Evolutionary conservation across 352 stramenopile genomes (phyloP).

Genomic region (Phytophthora podocarpi): DNA sequence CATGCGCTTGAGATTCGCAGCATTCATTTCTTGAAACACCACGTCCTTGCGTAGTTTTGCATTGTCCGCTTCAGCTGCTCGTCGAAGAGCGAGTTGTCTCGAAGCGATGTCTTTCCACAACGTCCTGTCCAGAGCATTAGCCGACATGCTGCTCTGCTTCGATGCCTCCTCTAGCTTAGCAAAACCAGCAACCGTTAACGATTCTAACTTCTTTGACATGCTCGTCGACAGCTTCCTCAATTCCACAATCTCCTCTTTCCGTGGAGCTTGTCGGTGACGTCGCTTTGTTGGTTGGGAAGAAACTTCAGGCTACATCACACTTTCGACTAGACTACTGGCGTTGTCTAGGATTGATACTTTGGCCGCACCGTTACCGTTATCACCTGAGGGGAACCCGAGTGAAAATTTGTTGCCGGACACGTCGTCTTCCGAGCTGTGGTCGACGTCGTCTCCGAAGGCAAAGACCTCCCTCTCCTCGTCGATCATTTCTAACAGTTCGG

Average conservation of each 20-base stretch:
- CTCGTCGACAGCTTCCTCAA: not conserved
- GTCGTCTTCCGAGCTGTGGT: conserved; percentile 12
- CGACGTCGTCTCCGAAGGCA: not conserved
- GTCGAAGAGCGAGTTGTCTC: conserved; percentile 7
- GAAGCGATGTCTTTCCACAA: conserved; percentile 17
- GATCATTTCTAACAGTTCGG: conserved; percentile 3
- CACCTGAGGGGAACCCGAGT: not conserved
- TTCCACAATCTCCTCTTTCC: conserved; percentile 24
- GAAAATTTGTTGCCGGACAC: not conserved
- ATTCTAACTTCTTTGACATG: conserved; percentile 3
- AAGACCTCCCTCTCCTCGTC: not conserved
- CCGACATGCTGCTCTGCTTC: not conserved
- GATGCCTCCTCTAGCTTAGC: not conserved
- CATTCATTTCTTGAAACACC: conserved; percentile 3
- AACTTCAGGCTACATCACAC: conserved; percentile 1
- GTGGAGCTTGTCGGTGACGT: conserved; percentile 1
- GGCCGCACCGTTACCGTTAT: too few species aligned
- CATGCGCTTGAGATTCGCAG: conserved; percentile 28
- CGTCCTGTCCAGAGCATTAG: not conserved
- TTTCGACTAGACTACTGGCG: not conserved
- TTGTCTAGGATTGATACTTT: too few species aligned
- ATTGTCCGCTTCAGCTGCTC: conserved; percentile 5
- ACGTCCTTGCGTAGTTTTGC: conserved; percentile 3
- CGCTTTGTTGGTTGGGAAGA: not conserved
- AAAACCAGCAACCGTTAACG: not conserved